Percentiles rank a stretch among this genome's conserved stretches.
phyloP scores from a whole-genome alignment of 176 grass and related monocot species.

The Stipa capillata region DNA sequence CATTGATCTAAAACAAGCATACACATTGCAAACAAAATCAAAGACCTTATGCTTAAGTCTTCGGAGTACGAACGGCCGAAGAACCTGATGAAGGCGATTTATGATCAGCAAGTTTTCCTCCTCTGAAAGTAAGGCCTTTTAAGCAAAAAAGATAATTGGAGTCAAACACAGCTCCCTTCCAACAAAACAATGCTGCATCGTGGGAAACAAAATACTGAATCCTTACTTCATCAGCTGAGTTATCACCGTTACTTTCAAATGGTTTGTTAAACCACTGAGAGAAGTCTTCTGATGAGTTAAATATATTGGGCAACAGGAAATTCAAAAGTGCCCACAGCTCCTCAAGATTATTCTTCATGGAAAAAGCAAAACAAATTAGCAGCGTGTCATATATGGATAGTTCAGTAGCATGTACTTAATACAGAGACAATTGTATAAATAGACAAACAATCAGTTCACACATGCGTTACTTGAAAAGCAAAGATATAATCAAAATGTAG shows the following conservation, averaged over 20 bases:
- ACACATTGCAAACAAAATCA: constrained; percentile 17
- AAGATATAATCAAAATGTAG: not conserved
- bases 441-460: not conserved
- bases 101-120: constrained; percentile 99
- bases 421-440: constrained; percentile 13
- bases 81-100: constrained; percentile 99
- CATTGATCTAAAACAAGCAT: constrained; percentile 14
- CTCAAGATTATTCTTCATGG: constrained; percentile 97
- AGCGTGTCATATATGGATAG: constrained; percentile 7
- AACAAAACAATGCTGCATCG: not conserved
- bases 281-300: constrained; percentile 98
- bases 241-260: constrained; percentile 85
- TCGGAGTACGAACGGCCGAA: constrained; percentile 97
- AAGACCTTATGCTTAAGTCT: constrained; percentile 99
- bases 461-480: constrained; percentile 28
- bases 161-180: constrained; percentile 11
- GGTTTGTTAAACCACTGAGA: constrained; percentile 99
- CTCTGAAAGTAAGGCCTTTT: constrained; percentile 94
- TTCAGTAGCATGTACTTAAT: not conserved
- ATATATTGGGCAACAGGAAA: constrained; percentile 93
- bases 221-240: constrained; percentile 76
- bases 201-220: constrained; percentile 15
- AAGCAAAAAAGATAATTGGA: constrained; percentile 5
- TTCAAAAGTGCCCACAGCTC: constrained; percentile 99
- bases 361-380: constrained; percentile 28